A percentile compares a stretch with the other conserved stretches of the same genome.
Conservation (phyloP, 2,329 filamentous ascomycete species). For the Aspergillus aculeatus region DNA sequence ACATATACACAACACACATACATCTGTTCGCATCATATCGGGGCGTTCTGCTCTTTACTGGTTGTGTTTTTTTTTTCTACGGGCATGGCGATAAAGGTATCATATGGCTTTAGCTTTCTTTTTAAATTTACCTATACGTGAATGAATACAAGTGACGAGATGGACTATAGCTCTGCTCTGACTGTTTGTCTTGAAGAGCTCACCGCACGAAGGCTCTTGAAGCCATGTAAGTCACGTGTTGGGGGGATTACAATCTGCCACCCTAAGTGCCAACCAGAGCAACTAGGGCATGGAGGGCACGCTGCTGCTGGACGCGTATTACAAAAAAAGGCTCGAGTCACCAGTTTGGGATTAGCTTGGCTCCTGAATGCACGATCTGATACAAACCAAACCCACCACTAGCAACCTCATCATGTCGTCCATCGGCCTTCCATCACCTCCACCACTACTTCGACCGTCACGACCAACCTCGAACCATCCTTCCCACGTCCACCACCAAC, state of each 20-base stretch:
- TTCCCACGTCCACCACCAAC: constrained; percentile 7
- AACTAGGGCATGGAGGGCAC: no score
- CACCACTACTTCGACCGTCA: constrained; percentile 12
- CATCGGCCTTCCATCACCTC: constrained; percentile 1
- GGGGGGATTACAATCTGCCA: no score
- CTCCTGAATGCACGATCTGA: constrained; percentile 13
- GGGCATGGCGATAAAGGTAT: neutral
- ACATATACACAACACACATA: neutral
- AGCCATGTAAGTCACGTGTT: no score
- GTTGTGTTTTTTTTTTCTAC: neutral
- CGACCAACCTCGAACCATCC: constrained; percentile 14
- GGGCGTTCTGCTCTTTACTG: neutral
- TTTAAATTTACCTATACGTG: neutral
- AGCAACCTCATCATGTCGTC: constrained; percentile 11
- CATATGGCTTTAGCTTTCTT: neutral
- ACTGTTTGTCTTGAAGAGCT: no score
- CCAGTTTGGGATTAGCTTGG: constrained; percentile 14
- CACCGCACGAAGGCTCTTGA: no score
- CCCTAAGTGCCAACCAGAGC: no score
- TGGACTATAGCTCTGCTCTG: no score
- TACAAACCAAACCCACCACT: constrained; percentile 14
- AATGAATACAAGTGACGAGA: no score
- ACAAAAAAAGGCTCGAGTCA: neutral
- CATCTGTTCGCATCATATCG: neutral
- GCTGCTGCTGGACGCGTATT: neutral